Conservation (phyloP, 805 yeast species). For the Komagataella pseudopastoris region DNA sequence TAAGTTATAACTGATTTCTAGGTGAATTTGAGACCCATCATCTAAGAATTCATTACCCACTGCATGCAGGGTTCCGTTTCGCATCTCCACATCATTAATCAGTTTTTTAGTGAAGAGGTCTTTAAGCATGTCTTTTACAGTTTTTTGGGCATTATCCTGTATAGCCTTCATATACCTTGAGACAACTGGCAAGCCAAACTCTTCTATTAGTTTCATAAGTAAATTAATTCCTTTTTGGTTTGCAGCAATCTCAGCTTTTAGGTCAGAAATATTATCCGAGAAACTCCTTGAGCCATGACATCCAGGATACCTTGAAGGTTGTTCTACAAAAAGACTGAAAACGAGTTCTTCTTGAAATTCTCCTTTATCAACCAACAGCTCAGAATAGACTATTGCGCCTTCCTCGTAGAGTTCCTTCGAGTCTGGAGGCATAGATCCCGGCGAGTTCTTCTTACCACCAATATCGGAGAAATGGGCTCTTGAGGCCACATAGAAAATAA, state of each 20-base stretch:
- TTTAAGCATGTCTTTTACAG: constrained; percentile 46
- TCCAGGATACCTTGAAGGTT: constrained; percentile 74
- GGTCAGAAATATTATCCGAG: constrained; percentile 71
- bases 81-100: constrained; percentile 18
- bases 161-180: constrained; percentile 71
- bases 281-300: constrained; percentile 84
- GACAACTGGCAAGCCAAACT: constrained; percentile 47
- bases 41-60: constrained; percentile 50
- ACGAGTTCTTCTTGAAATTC: constrained; percentile 64
- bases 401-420: constrained; percentile 78
- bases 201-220: constrained; percentile 43
- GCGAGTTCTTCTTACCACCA: constrained; percentile 58
- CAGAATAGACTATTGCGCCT: constrained; percentile 80
- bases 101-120: constrained; percentile 25
- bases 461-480: constrained; percentile 96
- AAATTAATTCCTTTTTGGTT: constrained; percentile 73
- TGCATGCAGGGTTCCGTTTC: constrained; percentile 25
- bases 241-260: constrained; percentile 82
- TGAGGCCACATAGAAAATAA: constrained; percentile 82
- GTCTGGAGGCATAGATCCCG: constrained; percentile 93
- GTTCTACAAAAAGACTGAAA: constrained; percentile 43
- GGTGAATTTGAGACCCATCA: constrained; percentile 57
- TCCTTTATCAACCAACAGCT: constrained; percentile 58
- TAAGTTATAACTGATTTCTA: constrained; percentile 35
- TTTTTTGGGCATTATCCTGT: constrained; percentile 61